A percentile compares a stretch with the other conserved stretches of the same genome.
Conservation (phyloP, 2,329 filamentous ascomycete genomes). For the Ophiostoma sp. region DNA sequence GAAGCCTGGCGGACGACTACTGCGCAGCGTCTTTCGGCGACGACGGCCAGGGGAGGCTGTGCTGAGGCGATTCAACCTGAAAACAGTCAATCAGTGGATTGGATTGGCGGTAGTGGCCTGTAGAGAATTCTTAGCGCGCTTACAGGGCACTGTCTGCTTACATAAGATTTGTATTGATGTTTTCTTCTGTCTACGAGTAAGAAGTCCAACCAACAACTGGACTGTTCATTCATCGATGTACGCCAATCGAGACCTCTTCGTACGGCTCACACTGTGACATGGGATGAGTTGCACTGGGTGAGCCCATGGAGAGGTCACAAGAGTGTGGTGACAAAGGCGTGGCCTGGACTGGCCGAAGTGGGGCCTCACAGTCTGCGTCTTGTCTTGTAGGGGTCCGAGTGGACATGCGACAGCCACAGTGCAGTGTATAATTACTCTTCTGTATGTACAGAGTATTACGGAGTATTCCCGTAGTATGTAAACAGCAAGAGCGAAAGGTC, state of each 20-base stretch:
- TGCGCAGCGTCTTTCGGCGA: constrained; percentile 4
- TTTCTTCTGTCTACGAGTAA: background rate
- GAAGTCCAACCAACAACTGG: background rate
- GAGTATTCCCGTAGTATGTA: too few species aligned
- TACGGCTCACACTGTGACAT: background rate
- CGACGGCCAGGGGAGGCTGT: background rate
- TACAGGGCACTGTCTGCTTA: background rate
- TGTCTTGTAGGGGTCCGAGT: background rate
- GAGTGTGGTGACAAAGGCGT: background rate
- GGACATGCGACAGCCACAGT: constrained; percentile 7
- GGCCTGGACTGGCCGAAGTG: constrained; percentile 8
- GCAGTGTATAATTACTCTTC: too few species aligned
- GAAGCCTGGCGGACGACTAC: background rate
- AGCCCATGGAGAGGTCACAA: background rate
- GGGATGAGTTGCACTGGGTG: background rate
- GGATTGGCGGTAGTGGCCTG: background rate
- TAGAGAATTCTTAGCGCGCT: background rate
- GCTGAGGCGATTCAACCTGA: background rate
- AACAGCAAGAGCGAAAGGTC: background rate
- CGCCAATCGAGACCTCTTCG: background rate
- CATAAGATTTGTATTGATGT: background rate
- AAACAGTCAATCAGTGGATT: background rate
- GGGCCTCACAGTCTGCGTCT: background rate
- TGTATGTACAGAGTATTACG: too few species aligned
- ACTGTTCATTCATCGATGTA: background rate